phyloP scores from a whole-genome alignment of 164 flowering plant species.

The Hamamelis virginiana region DNA sequence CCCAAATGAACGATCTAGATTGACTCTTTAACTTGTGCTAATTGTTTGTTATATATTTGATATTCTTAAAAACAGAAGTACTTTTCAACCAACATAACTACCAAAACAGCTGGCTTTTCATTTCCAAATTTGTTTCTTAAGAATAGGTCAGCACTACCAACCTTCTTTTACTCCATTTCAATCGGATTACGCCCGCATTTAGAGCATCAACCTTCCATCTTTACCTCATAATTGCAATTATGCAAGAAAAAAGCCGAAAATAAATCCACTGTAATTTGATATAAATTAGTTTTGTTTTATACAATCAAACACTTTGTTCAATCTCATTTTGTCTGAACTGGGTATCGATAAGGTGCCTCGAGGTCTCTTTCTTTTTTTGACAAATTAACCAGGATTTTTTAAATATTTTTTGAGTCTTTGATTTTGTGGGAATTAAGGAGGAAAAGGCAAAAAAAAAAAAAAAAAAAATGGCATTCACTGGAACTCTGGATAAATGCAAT shows the following conservation, averaged over 20 bases:
- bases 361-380: not conserved
- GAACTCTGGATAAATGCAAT: constrained; percentile 69
- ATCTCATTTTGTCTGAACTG: constrained; percentile 10
- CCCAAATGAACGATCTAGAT: too few species aligned
- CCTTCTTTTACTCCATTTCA: constrained; percentile 14
- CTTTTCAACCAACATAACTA: not conserved
- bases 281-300: constrained; percentile 12
- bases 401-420: not conserved
- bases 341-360: not conserved
- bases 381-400: too few species aligned
- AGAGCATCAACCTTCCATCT: constrained; percentile 1
- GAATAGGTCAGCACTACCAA: constrained; percentile 22
- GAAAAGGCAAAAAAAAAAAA: not conserved
- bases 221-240: constrained; percentile 8
- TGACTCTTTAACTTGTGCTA: too few species aligned
- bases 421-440: not conserved
- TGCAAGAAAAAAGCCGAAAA: not conserved
- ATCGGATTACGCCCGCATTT: constrained; percentile 10
- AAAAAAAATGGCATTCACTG: constrained; percentile 50
- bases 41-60: too few species aligned
- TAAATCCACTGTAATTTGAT: constrained; percentile 10
- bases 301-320: constrained; percentile 20
- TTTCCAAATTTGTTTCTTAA: not conserved
- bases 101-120: not conserved
- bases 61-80: too few species aligned